Evolutionary conservation across 768 basidiomycete species (phyloP), one percentile per base, ranked within the genome.

Genomic region (Collybia sordida): DNA sequence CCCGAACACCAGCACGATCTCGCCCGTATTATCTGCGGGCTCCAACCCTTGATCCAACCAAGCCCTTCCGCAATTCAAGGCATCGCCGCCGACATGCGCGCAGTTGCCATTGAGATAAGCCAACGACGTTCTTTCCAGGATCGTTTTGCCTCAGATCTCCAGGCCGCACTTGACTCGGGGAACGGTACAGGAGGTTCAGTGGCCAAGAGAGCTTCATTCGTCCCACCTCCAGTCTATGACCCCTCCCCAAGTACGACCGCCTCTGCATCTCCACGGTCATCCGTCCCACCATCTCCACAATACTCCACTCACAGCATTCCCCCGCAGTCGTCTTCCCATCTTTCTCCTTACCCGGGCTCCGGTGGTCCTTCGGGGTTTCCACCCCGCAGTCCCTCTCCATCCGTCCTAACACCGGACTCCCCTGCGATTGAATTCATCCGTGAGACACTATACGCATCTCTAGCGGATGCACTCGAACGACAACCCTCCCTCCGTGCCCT

Each of bases 41-140:
- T 90, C 11, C 64, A 69, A 15, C 74, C 81, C 0, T 46, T 86
- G 22, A 56, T 69, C 0, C 56, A 69, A 0, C 79, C 82, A 0
- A 23, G 66, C 3, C 64, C 76, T 21, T 64, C 69, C 1, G 59
- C 67, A 0, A 61, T 91, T 8, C 68, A 73, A 2, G 82, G 85
- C 0, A 81, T 92, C 40, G 81, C 92, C 1, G 88, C 88, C 0
- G 89, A 93, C 63, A 66, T 94, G n/a, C 79, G 90, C 15, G 86
- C 88, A 0, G 86, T 94, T 0, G 88, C 90, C 0, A 90, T 94
- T 42, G 92, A 93, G 60, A 92, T 94, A 54, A 86, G 87, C 49
- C 90, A 91, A 65, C 68, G 92, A 4, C 72, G 92, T 18, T 85
- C 87, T 0, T 94, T 94, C 67, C 92, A 94, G 64, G 83, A 90